Conservation (phyloP, 495 filamentous ascomycete genomes). For the Filosporella fistucella region DNA sequence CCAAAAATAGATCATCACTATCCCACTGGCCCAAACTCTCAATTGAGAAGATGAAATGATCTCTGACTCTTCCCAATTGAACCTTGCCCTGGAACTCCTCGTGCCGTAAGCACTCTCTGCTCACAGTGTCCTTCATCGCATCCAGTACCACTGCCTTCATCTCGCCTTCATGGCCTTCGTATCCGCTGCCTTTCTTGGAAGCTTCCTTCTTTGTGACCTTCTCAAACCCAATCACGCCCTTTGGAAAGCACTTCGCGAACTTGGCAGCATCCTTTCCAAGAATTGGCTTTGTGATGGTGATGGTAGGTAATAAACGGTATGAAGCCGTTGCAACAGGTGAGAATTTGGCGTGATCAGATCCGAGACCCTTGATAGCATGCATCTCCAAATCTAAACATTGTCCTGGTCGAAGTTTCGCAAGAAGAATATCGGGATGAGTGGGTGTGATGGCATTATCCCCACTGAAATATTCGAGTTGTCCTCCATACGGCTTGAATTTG, state of each 20-base stretch:
- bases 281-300: conserved; percentile 77
- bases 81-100: conserved; percentile 93
- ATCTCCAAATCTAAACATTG: conserved; percentile 79
- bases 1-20: conserved; percentile 85
- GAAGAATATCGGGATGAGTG: conserved; percentile 86
- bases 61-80: conserved; percentile 78
- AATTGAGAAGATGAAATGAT: conserved; percentile 96
- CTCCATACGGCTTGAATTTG: conserved; percentile 65
- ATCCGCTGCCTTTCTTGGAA: conserved; percentile 52
- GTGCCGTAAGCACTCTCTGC: conserved; percentile 85
- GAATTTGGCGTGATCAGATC: conserved; percentile 95
- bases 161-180: conserved; percentile 69
- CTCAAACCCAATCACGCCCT: conserved; percentile 80
- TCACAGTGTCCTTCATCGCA: conserved; percentile 87
- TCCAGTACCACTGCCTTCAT: conserved; percentile 81
- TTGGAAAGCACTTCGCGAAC: conserved; percentile 85
- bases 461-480: conserved; percentile 64
- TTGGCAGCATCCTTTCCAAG: conserved; percentile 81
- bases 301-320: conserved; percentile 85
- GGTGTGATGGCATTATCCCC: conserved; percentile 62
- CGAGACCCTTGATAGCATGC: conserved; percentile 91
- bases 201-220: conserved; percentile 66
- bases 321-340: conserved; percentile 92
- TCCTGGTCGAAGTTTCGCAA: conserved; percentile 90
- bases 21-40: conserved; percentile 94